Conservation (phyloP, 805 yeast species). For the Huiozyma sinensis region DNA sequence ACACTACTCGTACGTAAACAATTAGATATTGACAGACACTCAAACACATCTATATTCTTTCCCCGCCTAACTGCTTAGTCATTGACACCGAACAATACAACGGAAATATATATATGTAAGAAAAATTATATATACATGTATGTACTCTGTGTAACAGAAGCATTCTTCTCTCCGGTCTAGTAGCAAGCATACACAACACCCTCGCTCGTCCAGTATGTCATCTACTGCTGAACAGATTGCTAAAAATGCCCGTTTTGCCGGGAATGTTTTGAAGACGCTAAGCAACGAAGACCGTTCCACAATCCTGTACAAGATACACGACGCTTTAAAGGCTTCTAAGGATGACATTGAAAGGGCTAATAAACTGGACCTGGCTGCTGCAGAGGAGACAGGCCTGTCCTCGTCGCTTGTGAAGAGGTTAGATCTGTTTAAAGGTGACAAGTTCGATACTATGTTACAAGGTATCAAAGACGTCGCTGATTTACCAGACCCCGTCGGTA, state of each 20-base stretch:
- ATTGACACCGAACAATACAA: too few relatives aligned
- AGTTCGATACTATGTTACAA: conserved; percentile 87
- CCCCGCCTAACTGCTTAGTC: too few relatives aligned
- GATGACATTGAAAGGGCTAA: conserved; percentile 63
- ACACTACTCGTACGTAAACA: too few relatives aligned
- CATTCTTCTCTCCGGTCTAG: too few relatives aligned
- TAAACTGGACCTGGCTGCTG: conserved; percentile 60
- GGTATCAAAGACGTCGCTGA: conserved; percentile 88
- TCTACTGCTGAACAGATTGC: conserved; percentile 58
- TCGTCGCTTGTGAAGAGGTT: conserved; percentile 71
- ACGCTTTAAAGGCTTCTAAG: conserved; percentile 50
- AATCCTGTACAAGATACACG: conserved; percentile 65
- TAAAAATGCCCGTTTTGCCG: conserved; percentile 68
- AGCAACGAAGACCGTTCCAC: conserved; percentile 59
- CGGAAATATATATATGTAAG: too few relatives aligned
- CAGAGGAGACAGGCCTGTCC: conserved; percentile 50
- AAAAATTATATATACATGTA: too few relatives aligned
- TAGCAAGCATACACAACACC: background rate
- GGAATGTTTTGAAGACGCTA: conserved; percentile 70
- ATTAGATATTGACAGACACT: too few relatives aligned
- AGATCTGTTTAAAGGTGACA: conserved; percentile 71
- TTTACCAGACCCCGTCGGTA: conserved; percentile 89
- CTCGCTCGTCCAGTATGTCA: conserved; percentile 1
- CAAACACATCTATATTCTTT: too few relatives aligned
- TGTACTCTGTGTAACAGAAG: too few relatives aligned